Evolutionary conservation across 768 basidiomycete genomes (phyloP).

Genomic region (Termitomyces sp.): DNA sequence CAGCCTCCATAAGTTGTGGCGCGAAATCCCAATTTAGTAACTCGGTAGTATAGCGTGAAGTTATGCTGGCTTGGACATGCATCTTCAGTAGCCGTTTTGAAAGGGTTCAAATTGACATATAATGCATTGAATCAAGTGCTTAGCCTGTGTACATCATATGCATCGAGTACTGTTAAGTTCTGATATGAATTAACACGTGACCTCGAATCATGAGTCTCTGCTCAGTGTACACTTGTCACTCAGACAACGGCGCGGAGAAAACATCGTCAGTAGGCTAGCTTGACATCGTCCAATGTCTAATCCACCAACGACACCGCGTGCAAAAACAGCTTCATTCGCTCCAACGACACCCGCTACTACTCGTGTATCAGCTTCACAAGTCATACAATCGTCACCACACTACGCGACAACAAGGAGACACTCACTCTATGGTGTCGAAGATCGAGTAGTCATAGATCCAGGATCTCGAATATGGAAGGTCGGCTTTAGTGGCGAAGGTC

Average conservation of each 20-base stretch:
- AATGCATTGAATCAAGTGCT: too few relatives aligned
- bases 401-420: constrained; percentile 84
- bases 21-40: background rate
- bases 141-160: too few relatives aligned
- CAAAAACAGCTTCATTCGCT: constrained; percentile 29
- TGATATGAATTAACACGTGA: background rate
- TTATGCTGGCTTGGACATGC: too few relatives aligned
- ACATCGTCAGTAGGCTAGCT: background rate
- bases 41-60: too few relatives aligned
- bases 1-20: background rate
- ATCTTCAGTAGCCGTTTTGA: too few relatives aligned
- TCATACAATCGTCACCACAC: constrained; percentile 75
- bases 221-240: too few relatives aligned
- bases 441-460: constrained; percentile 91
- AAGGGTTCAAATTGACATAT: too few relatives aligned
- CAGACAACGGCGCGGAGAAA: too few relatives aligned
- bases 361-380: constrained; percentile 41
- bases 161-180: too few relatives aligned
- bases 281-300: constrained; percentile 25
- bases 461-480: constrained; percentile 96
- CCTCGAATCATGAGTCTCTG: background rate
- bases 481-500: constrained; percentile 94
- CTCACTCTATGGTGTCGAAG: constrained; percentile 95
- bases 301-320: constrained; percentile 37
- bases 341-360: constrained; percentile 57